phyloP scores from a whole-genome alignment of 371 early-diverging fungal genomes.

The Mortierella sp. region DNA sequence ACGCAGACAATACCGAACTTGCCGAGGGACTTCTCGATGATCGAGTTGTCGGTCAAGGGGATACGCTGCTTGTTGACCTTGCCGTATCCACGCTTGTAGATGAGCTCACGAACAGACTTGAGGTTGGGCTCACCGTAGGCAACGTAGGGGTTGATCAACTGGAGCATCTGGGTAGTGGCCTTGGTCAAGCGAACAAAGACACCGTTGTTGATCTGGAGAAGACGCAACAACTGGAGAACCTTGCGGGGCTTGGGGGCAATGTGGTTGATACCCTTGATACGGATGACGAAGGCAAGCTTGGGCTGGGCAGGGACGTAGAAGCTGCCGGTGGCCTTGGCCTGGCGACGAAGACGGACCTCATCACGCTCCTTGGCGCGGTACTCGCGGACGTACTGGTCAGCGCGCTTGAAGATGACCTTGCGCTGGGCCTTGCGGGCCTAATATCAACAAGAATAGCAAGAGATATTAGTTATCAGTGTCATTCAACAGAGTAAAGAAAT shows the following conservation, averaged over 20 bases:
- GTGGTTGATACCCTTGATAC: constrained; percentile 98
- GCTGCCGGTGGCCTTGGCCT: constrained; percentile 92
- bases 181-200: constrained; percentile 98
- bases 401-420: constrained; percentile 97
- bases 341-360: constrained; percentile 91
- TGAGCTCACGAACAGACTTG: constrained; percentile 98
- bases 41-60: constrained; percentile 96
- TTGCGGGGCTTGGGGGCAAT: constrained; percentile 99
- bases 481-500: no score
- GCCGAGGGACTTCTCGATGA: constrained; percentile 96
- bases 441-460: constrained; percentile 57
- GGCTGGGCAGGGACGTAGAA: constrained; percentile 98
- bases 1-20: constrained; percentile 97
- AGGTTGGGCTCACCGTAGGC: constrained; percentile 98
- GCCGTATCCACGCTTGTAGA: constrained; percentile 99
- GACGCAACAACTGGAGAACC: constrained; percentile 98
- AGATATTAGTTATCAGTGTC: constrained; percentile 21
- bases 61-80: constrained; percentile 98
- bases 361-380: constrained; percentile 91
- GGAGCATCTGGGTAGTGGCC: constrained; percentile 99
- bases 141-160: constrained; percentile 98
- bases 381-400: constrained; percentile 96
- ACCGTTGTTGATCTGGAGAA: constrained; percentile 99
- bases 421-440: constrained; percentile 89
- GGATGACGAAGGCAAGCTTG: constrained; percentile 98